These are phyloP conservation scores for Apodospora peruviana DNA, from an alignment of 495 filamentous ascomycete species.

Conservation along the genomic window DNA sequence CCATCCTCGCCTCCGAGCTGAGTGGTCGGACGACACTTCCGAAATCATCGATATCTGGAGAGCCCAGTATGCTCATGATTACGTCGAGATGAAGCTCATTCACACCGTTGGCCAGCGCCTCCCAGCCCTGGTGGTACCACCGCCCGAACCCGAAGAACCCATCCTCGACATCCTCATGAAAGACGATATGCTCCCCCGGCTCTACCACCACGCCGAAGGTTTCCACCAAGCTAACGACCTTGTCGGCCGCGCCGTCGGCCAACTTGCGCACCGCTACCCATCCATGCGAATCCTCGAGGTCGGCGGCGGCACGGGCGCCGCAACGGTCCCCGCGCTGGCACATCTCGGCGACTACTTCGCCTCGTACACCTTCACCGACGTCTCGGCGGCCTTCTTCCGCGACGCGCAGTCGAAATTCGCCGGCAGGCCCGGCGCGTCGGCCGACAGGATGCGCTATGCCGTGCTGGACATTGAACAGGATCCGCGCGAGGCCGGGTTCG, in stretches of 20 bases:
- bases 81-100: conserved; percentile 9
- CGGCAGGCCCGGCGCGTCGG: neutral
- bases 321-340: neutral
- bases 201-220: conserved; percentile 30
- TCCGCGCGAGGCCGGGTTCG: conserved; percentile 35
- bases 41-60: neutral
- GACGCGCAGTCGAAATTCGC: neutral
- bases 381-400: conserved; percentile 33
- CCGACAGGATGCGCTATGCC: conserved; percentile 40
- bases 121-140: neutral
- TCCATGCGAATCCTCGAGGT: conserved; percentile 45
- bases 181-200: conserved; percentile 31
- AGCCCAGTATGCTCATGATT: neutral
- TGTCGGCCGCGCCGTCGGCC: conserved; percentile 18
- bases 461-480: conserved; percentile 38
- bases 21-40: neutral
- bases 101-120: conserved; percentile 23
- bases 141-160: conserved; percentile 16
- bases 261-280: conserved; percentile 39
- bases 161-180: conserved; percentile 36
- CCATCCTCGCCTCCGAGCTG: neutral
- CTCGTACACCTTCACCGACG: conserved; percentile 45
- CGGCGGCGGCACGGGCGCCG: conserved; percentile 39
- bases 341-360: neutral
- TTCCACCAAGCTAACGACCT: conserved; percentile 14